Base-by-base conservation (phyloP, 495 filamentous ascomycete genomes). In the Ascobolus immersus region DNA sequence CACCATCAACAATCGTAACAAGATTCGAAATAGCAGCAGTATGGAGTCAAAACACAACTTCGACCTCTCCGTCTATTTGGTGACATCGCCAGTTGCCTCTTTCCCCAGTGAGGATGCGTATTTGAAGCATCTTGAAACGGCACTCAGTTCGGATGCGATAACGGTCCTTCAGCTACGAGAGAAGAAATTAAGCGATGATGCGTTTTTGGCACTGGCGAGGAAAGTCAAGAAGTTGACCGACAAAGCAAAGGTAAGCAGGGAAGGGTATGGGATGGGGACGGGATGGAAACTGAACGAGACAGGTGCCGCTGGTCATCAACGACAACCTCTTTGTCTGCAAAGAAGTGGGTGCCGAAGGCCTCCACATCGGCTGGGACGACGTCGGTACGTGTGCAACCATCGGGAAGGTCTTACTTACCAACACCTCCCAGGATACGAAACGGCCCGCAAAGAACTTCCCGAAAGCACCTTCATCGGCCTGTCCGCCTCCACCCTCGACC, bases 361-460 rank as follows among this genome's bases (percentile, higher is more conserved):
- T 92, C 10, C 84, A 96, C 52, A 62, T 96, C 25, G 84, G 86
- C 20, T 84, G 92, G 53, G 79, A 91, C 64, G 84, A 96, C 53
- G 71, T 91, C 59, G 62, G 77, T 80, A 52, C 35, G 62, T 49
- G 18, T 14, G 15, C 24, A 14, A 70, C 72, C 32, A 69, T 73
- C 36, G 69, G 70, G 14, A 11, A n/a, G 25, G 25, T 27, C 11
- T 27, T 14, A 27, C 11, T 27, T 14, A 11, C 6, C 11, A 27
- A 4, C 5, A 11, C 11, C 14, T 27, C 2, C 2, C 25, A n/a
- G 6, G n/a, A n/a, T n/a, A 27, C 14, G 25, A 7, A 27, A 7
- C 14, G 25, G 14, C 14, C 3, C 1, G 11, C 14, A 27, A 14
- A 27, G 2, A n/a, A 27, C 14, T 11, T 14, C 25, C 25, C 14